Percentiles rank a stretch among this genome's conserved stretches.
Conservation (phyloP, 73 alveolate genomes). For the Paramecium octaurelia region DNA sequence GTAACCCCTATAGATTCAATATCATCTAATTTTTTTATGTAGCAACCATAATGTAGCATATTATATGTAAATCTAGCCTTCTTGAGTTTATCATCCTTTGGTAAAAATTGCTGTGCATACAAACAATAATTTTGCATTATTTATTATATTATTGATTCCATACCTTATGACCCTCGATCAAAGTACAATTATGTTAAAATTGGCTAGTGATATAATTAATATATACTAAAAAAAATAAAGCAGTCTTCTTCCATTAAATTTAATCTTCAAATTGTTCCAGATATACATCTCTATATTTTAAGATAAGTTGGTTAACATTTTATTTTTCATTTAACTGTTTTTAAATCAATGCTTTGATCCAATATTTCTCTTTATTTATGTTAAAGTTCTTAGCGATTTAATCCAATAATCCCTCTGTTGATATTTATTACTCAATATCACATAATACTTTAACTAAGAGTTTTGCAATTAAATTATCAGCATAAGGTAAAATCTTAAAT, state of each 20-base stretch:
- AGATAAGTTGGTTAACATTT: neutral
- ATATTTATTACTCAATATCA: neutral
- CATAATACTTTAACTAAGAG: neutral
- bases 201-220: neutral
- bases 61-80: neutral
- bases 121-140: neutral
- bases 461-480: neutral
- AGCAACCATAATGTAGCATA: neutral
- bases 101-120: neutral
- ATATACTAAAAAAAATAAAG: neutral
- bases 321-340: neutral
- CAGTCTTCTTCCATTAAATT: neutral
- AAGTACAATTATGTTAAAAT: constrained; percentile 11
- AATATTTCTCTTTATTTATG: neutral
- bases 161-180: neutral
- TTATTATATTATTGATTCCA: neutral
- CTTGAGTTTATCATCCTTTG: neutral
- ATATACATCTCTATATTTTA: neutral
- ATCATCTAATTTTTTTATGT: neutral
- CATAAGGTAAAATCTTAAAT: constrained; percentile 17
- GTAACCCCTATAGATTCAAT: neutral
- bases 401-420: neutral
- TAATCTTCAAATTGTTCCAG: neutral
- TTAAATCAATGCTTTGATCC: neutral
- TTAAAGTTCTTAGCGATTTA: neutral